Percentiles rank a stretch among this genome's conserved stretches.
These are phyloP conservation scores for Fraxinus baroniana DNA, from an alignment of 305 asterid genomes.

Conservation along the genomic window DNA sequence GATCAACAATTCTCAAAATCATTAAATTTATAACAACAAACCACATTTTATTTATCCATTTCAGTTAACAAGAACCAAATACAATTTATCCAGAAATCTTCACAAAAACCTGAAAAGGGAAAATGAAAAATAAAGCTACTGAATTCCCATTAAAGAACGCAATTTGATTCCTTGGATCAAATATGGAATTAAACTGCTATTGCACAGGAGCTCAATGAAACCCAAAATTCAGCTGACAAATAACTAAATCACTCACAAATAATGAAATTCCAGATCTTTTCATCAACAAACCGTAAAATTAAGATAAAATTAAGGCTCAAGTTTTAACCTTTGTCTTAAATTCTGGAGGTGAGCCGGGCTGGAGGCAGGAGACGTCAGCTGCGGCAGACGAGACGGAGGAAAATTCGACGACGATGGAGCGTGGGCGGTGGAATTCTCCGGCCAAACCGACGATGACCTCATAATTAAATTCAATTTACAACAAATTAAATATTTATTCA, in stretches of 20 bases:
- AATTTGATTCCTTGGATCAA: conserved; percentile 29
- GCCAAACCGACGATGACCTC: conserved; percentile 51
- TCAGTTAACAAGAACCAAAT: conserved; percentile 1
- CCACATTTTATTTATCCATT: neutral
- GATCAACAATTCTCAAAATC: neutral
- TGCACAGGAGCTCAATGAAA: conserved; percentile 17
- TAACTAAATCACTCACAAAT: conserved; percentile 1
- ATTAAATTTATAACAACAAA: neutral
- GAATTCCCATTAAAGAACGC: conserved; percentile 19
- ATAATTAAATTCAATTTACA: conserved; percentile 30
- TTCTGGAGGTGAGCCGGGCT: conserved; percentile 28
- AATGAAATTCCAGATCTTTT: conserved; percentile 30
- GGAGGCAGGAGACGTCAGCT: conserved; percentile 19
- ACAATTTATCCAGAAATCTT: conserved; percentile 6
- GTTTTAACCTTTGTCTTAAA: conserved; percentile 40
- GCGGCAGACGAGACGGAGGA: conserved; percentile 27
- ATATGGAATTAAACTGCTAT: conserved; percentile 25
- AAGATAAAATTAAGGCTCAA: conserved; percentile 25
- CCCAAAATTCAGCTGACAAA: conserved; percentile 20
- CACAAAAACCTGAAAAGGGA: neutral
- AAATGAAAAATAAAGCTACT: conserved; percentile 4
- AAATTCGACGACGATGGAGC: conserved; percentile 35
- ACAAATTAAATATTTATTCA: conserved; percentile 18
- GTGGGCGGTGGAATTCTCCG: conserved; percentile 45
- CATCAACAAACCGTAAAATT: conserved; percentile 29